Evolutionary conservation across 75 land plant genomes (phyloP), one percentile per base, ranked within the genome.

Genomic region (Isoetes taiwanensis): DNA sequence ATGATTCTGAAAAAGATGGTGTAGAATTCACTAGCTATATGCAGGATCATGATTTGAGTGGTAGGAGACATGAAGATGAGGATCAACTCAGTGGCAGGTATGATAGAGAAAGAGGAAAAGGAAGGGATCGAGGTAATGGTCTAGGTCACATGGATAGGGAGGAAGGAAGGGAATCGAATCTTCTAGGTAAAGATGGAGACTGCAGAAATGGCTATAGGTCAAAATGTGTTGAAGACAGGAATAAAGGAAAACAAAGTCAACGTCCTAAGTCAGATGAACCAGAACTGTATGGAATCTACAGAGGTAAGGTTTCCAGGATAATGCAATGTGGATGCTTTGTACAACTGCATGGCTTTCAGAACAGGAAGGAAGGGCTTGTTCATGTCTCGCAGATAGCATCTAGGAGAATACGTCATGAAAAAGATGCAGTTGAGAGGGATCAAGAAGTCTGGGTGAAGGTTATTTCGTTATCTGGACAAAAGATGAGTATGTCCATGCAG

Each of bases 241-340:
- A 48, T 16, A 46, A 60, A 30, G 63, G 34, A 56, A 46, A 58
- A 56, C 9, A 34, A 48, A 43, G 26, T 20, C 0, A 19, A 62
- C 28, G 21, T 28, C 10, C 38, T 11, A 14, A 28, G 56, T 30
- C 43, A 23, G 69, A 59, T 1, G 69, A 65, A 58, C 66, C 80
- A 6, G 97, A 86, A 56, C 62, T 90, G 28, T 86, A 72, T 52
- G 53, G 58, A 62, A 86, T 90, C 4, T 90, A 90, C 64, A 68
- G 43, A 59, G 97, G 97, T 0, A 77, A 82, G 54, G 84, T 90
- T 2, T 75, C 87, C 0, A 68, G 82, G 52, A 91, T 86, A 10
- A 82, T 83, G 93, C 93, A 90, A 41, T 63, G 61, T 16, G 93
- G 93, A 0, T 86, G 87, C 69, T 90, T 90, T 62, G 97, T 90